Conservation (phyloP, 352 stramenopile genomes). For the Pythium coloratum region DNA sequence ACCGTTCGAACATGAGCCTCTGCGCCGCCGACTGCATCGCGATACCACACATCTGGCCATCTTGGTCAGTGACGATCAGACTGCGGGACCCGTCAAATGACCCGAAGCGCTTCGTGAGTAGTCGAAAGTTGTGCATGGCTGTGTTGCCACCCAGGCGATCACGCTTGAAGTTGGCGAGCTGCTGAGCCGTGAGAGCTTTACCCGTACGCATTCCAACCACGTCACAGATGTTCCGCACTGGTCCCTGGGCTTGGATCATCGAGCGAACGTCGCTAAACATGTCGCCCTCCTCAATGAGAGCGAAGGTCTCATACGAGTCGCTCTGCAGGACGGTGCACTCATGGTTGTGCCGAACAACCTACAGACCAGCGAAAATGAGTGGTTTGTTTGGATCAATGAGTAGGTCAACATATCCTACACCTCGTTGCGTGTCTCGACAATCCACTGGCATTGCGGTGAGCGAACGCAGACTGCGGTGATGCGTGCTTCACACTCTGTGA, state of each 20-base stretch:
- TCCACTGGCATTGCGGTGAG: background rate
- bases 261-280: too few species aligned
- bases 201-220: background rate
- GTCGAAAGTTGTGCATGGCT: background rate
- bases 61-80: constrained; percentile 12
- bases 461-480: background rate
- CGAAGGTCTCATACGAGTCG: too few species aligned
- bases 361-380: too few species aligned
- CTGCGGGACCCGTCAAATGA: background rate
- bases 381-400: too few species aligned
- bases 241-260: too few species aligned
- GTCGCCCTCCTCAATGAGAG: too few species aligned
- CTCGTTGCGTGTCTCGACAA: background rate
- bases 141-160: background rate
- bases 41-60: constrained; percentile 11
- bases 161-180: constrained; percentile 9
- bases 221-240: constrained; percentile 1
- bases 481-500: background rate
- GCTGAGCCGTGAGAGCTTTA: background rate
- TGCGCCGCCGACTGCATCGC: constrained; percentile 17
- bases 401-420: background rate
- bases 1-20: constrained; percentile 20
- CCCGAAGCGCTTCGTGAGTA: background rate
- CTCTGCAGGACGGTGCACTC: too few species aligned
- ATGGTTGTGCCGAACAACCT: background rate